Evolutionary conservation across 805 yeast genomes (phyloP), one percentile per base, ranked within the genome.

Genomic region (Barnettozyma populi): DNA sequence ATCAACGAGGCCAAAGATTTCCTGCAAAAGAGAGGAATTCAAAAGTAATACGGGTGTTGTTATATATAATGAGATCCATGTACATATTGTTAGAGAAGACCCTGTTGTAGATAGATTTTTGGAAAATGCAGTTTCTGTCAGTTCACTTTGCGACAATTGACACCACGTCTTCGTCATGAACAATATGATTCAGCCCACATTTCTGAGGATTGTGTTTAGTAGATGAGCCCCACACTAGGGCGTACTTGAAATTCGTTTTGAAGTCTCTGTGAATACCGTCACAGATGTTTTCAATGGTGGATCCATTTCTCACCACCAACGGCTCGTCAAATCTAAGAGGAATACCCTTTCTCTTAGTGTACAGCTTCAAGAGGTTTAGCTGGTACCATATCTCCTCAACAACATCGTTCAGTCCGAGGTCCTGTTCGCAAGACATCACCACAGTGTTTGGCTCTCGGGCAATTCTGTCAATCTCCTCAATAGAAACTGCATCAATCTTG

Each of bases 201-300:
- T 92, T 92, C 62, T 92, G 99, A 4, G 98, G 98, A 32, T 92
- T 87, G 63, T 89, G 96, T 64, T 94, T 94, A 7, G 97, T 86
- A 41, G 95, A 84, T 1, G 90, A 81, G 0, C 99, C 99, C 97
- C 98, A 92, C 6, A 92, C 97, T 60, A 90, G 68, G 0, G 98
- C 98, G 64, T 90, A 90, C 64, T 90, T 88, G 74, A 94, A 92
- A 60, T 86, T 88, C 54, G 85, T 82, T 61, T 90, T 90, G 74
- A 92, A 86, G 59, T 90, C 97, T 57, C 95, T 78, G 64, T 92
- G 98, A 52, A 92, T 84, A 11, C 94, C 77, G 62, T 92, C 90
- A 71, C 99, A 92, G 25, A 92, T 88, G 55, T 83, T 89, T 54
- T 84, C 92, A 45, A 92, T 79, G 2, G 94, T 74, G 7, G 95